Conservation (phyloP, 2,329 filamentous ascomycete species). For the Talaromyces atroroseus region DNA sequence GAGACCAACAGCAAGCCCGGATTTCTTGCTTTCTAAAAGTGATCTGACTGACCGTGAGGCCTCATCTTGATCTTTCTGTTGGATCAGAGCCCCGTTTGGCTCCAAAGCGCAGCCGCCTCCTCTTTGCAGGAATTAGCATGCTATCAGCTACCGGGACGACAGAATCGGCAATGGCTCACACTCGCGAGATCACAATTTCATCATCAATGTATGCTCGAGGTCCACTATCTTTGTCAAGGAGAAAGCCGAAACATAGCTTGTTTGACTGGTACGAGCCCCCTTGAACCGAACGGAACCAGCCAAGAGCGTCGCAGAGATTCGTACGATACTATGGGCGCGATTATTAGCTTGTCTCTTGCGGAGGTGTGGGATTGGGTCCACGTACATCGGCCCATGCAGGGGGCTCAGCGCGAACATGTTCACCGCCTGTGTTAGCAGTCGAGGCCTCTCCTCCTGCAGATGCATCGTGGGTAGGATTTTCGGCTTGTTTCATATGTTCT, state of each 20-base stretch:
- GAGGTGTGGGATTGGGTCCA: too few relatives aligned
- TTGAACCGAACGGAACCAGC: constrained; percentile 59
- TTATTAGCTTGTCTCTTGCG: background rate
- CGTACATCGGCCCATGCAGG: constrained; percentile 51
- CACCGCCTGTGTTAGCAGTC: background rate
- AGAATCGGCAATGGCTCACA: constrained; percentile 41
- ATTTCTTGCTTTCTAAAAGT: constrained; percentile 44
- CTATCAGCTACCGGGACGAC: background rate
- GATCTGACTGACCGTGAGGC: constrained; percentile 33
- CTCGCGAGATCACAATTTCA: constrained; percentile 58
- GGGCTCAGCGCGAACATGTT: constrained; percentile 31
- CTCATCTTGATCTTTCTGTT: constrained; percentile 42
- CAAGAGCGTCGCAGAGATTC: constrained; percentile 58
- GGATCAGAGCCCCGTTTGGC: constrained; percentile 43
- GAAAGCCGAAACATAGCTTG: constrained; percentile 50
- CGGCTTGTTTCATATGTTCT: background rate
- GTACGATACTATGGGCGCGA: constrained; percentile 42
- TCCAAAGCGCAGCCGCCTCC: constrained; percentile 52
- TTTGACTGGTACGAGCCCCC: constrained; percentile 52
- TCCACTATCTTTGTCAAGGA: constrained; percentile 54
- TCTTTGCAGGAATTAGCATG: constrained; percentile 26
- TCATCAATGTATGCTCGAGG: constrained; percentile 54
- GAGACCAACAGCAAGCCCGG: constrained; percentile 49
- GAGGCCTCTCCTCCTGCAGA: background rate
- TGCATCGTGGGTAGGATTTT: background rate